Conservation (phyloP, 2,329 filamentous ascomycete species). For the Graphiopsis chlorocephala region DNA sequence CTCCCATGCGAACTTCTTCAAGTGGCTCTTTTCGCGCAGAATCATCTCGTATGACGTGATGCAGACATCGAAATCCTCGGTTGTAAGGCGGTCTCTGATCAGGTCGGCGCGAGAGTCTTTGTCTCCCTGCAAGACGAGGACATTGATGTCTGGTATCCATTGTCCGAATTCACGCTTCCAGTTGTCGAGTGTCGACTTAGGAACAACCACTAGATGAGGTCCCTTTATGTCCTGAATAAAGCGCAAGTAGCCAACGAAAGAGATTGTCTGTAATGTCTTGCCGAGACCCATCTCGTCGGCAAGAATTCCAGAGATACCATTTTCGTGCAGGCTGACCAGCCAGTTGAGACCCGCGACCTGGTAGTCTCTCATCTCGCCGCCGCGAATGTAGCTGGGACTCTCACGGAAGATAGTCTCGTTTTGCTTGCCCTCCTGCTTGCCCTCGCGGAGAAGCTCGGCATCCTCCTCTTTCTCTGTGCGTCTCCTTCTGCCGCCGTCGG, state of each 20-base stretch:
- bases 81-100: conserved; percentile 86
- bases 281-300: conserved; percentile 98
- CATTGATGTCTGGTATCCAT: conserved; percentile 95
- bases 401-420: conserved; percentile 91
- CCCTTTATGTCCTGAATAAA: conserved; percentile 87
- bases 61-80: conserved; percentile 95
- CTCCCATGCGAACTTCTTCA: conserved; percentile 99
- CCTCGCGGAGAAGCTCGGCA: conserved; percentile 79
- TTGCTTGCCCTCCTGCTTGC: conserved; percentile 74
- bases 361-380: conserved; percentile 89
- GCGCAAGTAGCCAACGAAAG: conserved; percentile 90
- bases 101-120: conserved; percentile 88
- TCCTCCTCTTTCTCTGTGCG: conserved; percentile 98
- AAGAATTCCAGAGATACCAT: conserved; percentile 95
- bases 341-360: conserved; percentile 94
- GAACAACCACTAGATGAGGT: conserved; percentile 86
- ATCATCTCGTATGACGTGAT: conserved; percentile 99
- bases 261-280: conserved; percentile 96
- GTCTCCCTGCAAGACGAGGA: conserved; percentile 87
- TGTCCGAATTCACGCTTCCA: conserved; percentile 92
- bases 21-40: conserved; percentile 84
- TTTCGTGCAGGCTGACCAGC: conserved; percentile 96
- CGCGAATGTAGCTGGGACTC: conserved; percentile 83
- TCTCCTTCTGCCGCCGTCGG: conserved; percentile 71
- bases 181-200: conserved; percentile 96